phyloP scores from a whole-genome alignment of 805 yeast species.

The Phaffomyces thermotolerans region DNA sequence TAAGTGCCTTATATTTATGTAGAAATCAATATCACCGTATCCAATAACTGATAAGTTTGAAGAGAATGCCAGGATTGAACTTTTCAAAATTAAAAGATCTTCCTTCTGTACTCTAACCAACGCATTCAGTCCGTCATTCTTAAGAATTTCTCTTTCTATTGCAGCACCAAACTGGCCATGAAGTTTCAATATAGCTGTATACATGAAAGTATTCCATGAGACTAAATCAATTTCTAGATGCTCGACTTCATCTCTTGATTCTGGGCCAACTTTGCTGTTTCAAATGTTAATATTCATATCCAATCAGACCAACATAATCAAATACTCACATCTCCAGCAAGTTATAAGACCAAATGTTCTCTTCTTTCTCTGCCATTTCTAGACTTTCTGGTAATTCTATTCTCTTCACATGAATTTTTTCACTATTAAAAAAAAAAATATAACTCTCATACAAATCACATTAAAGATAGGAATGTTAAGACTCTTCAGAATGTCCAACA shows the following conservation, averaged over 20 bases:
- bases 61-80: constrained; percentile 27
- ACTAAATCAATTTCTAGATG: constrained; percentile 23
- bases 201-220: constrained; percentile 33
- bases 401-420: not conserved
- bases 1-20: constrained; percentile 7
- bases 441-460: no score
- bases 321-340: not conserved
- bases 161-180: constrained; percentile 38
- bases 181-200: constrained; percentile 27
- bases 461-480: constrained; percentile 1
- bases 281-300: not conserved
- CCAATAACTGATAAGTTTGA: constrained; percentile 24
- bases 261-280: constrained; percentile 3
- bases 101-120: constrained; percentile 23
- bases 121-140: constrained; percentile 19
- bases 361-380: not conserved
- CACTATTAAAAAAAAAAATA: not conserved
- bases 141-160: constrained; percentile 27
- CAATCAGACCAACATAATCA: no score
- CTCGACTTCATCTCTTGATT: not conserved
- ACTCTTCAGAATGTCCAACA: constrained; percentile 20
- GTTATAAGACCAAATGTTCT: constrained; percentile 4
- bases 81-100: constrained; percentile 24
- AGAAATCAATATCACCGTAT: constrained; percentile 20
- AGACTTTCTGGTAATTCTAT: no score